Conservation (phyloP, 2,329 filamentous ascomycete genomes). For the Xylariaceae sp. region DNA sequence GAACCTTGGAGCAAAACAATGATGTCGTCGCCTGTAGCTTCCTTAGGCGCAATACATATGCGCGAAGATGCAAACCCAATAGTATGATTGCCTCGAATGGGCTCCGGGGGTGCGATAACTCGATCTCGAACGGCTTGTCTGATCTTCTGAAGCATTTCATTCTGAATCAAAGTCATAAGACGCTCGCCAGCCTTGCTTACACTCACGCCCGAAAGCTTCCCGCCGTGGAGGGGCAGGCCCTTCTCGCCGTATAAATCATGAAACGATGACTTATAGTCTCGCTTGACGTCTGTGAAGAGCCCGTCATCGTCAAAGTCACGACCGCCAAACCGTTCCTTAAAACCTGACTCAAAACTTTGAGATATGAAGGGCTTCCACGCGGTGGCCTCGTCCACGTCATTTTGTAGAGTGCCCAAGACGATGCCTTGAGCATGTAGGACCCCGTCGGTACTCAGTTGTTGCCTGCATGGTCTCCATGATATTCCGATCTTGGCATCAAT, state of each 20-base stretch:
- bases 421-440: conserved; percentile 5
- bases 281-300: conserved; percentile 7
- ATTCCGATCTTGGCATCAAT: conserved; percentile 8
- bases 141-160: conserved; percentile 10
- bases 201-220: conserved; percentile 2
- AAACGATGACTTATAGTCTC: conserved; percentile 10
- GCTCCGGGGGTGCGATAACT: conserved; percentile 5
- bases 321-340: conserved; percentile 12
- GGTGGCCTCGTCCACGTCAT: conserved; percentile 2
- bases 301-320: conserved; percentile 2
- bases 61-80: conserved; percentile 1
- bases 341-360: conserved; percentile 3
- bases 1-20: conserved; percentile 10
- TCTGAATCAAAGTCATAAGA: conserved; percentile 5
- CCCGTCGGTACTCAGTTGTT: background rate
- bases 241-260: background rate
- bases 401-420: conserved; percentile 2
- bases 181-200: conserved; percentile 1
- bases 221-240: conserved; percentile 4
- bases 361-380: conserved; percentile 9
- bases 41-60: background rate
- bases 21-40: background rate
- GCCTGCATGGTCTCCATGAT: conserved; percentile 7
- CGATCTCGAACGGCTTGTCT: conserved; percentile 1
- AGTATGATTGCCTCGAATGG: conserved; percentile 8